Evolutionary conservation across 352 stramenopile genomes (phyloP), one percentile per base, ranked within the genome.

Genomic region (Phytophthora nicotianae): DNA sequence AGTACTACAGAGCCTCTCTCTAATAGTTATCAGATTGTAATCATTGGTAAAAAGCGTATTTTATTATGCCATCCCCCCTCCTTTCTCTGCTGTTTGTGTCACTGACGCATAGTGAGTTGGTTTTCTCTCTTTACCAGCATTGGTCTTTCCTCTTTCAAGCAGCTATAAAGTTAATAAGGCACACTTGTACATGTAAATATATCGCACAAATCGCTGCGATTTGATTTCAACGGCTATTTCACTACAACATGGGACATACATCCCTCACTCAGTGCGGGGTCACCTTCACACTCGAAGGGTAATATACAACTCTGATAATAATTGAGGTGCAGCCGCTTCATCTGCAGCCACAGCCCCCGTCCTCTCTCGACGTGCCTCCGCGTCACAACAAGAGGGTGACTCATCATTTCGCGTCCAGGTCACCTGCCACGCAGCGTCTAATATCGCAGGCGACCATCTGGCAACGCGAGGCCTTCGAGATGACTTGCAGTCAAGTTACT

Each of bases 211-310:
- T 65, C 47, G 38, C 47, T 65, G 47, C 48, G 41, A 53, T 64
- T 58, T 54, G 7, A 17, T 54, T 16, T 29, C 26, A 29, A 29
- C 26, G 7, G 52, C 24, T 19, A 13, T 56, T 61, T 55, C 46
- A 56, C 61, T 67, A 62, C 43, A 56, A 62, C 45, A 42, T 9
- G 4, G 14, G 55, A 57, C 47, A 65, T 41, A 42, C 26, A 58
- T 27, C 17, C 49, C 27, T 5, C 6, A 37, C 55, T 21, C 27
- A 20, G n/a, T 27, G 46, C 40, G 32, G 55, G 48, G 42, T 46
- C 42, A 52, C 42, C 54, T 41, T 54, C 11, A 47, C 24, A 41
- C 23, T 24, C 21, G 16, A 3, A 8, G 17, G 35, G 46, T 9
- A 53, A 41, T 56, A 47, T 9, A 46, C 50, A 56, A 47, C 33